Conservation (phyloP, 768 basidiomycete genomes). For the Strobilomyces confusus region DNA sequence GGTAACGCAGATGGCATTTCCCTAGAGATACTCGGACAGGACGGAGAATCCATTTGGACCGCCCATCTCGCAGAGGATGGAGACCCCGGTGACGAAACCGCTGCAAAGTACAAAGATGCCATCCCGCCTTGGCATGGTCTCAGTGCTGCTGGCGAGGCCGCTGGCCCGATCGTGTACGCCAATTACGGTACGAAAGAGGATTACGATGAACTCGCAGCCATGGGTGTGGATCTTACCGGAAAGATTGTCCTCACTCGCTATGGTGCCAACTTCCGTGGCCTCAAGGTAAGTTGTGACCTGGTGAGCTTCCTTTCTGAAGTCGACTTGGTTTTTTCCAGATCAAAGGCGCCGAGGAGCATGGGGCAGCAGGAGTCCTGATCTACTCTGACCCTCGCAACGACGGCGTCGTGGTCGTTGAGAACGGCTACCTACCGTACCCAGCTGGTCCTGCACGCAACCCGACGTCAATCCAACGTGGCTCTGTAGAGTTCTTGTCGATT, state of each 20-base stretch:
- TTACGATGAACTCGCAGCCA: slow-evolving; percentile 55
- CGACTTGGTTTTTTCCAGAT: slow-evolving; percentile 42
- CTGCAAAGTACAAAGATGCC: slow-evolving; percentile 58
- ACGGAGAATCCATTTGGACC: slow-evolving; percentile 54
- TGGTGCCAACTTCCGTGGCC: slow-evolving; percentile 72
- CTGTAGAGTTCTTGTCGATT: slow-evolving; percentile 62
- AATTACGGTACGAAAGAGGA: slow-evolving; percentile 77
- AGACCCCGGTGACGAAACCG: slow-evolving; percentile 66
- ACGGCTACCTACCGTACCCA: slow-evolving; percentile 71
- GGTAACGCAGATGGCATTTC: slow-evolving; percentile 55
- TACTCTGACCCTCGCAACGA: slow-evolving; percentile 88
- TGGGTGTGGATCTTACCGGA: slow-evolving; percentile 70
- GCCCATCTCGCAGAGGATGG: slow-evolving; percentile 75
- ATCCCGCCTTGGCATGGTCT: slow-evolving; percentile 87
- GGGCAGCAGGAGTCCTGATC: slow-evolving; percentile 74
- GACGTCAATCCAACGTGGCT: slow-evolving; percentile 79
- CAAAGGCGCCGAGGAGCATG: slow-evolving; percentile 78
- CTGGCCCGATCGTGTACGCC: slow-evolving; percentile 69
- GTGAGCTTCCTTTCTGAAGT: slow-evolving; percentile 3
- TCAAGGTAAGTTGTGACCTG: slow-evolving; percentile 53
- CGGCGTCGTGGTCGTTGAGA: slow-evolving; percentile 68
- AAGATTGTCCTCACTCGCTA: slow-evolving; percentile 80
- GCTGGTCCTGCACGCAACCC: slow-evolving; percentile 85
- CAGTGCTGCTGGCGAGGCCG: slow-evolving; percentile 70
- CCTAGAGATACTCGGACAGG: slow-evolving; percentile 59